Conservation (phyloP, 176 grass and related monocot species). For the Themeda triandra region DNA sequence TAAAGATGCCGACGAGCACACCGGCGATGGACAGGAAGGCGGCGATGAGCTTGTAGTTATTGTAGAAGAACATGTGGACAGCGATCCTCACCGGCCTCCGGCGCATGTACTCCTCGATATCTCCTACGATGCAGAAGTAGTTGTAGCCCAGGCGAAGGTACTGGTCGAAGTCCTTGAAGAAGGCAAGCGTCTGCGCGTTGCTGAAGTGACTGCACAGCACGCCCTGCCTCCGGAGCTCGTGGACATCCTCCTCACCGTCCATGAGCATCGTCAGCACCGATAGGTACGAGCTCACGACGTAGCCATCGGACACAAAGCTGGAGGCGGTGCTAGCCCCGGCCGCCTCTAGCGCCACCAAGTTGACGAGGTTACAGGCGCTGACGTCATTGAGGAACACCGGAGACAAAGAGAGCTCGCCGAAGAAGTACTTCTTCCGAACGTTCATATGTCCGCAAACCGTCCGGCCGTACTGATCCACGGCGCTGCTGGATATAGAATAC, state of each 20-base stretch:
- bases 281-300: neutral
- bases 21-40: neutral
- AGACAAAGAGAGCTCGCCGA: no score
- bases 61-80: conserved; percentile 1
- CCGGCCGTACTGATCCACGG: neutral
- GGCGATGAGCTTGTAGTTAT: neutral
- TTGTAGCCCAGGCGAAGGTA: no score
- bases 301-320: neutral
- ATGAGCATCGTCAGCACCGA: conserved; percentile 12
- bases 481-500: neutral
- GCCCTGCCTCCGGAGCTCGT: no score
- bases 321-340: no score
- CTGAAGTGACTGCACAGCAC: no score
- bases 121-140: no score
- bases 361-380: neutral
- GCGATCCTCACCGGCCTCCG: neutral
- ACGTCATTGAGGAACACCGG: no score
- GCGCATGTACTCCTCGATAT: no score
- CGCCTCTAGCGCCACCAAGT: neutral
- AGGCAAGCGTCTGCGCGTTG: no score
- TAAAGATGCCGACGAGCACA: neutral
- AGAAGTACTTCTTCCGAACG: no score
- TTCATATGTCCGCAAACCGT: no score
- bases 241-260: conserved; percentile 8
- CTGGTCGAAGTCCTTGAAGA: no score